Evolutionary conservation across 2,329 filamentous ascomycete species (phyloP).

Genomic region (Claviceps pazoutovae): DNA sequence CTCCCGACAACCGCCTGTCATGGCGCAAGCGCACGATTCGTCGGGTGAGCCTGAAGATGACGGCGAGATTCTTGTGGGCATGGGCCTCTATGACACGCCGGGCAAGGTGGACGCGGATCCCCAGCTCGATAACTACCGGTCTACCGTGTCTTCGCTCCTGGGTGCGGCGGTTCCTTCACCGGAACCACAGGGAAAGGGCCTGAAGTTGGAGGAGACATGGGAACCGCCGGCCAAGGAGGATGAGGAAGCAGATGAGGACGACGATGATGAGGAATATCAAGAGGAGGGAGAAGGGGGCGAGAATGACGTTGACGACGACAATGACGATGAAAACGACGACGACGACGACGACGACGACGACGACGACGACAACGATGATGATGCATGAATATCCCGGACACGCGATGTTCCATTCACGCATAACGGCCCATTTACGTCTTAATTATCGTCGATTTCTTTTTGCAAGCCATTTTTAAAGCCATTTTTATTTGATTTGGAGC

Average conservation of each 20-base stretch:
- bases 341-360: too few relatives aligned
- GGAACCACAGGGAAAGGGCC: conserved; percentile 50
- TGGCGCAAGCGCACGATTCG: conserved; percentile 35
- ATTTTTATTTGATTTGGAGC: too few relatives aligned
- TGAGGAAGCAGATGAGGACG: conserved; percentile 25
- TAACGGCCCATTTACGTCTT: too few relatives aligned
- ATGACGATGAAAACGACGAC: neutral
- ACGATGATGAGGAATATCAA: conserved; percentile 14
- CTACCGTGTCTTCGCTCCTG: conserved; percentile 40
- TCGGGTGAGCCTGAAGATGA: conserved; percentile 41
- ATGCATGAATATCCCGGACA: too few relatives aligned
- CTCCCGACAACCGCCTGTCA: conserved; percentile 33
- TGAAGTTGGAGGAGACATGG: conserved; percentile 74
- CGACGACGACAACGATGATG: too few relatives aligned
- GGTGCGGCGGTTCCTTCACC: conserved; percentile 31
- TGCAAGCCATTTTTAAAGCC: too few relatives aligned
- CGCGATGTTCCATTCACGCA: too few relatives aligned
- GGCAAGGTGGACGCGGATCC: conserved; percentile 38
- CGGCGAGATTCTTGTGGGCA: conserved; percentile 64
- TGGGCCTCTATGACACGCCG: conserved; percentile 67
- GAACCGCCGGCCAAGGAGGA: conserved; percentile 52
- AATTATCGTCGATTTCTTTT: too few relatives aligned
- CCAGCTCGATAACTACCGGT: conserved; percentile 39
- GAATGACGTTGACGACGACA: neutral
- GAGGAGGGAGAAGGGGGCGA: conserved; percentile 12